Conservation (phyloP, 2,329 filamentous ascomycete genomes). For the Keithomyces neogunnii region DNA sequence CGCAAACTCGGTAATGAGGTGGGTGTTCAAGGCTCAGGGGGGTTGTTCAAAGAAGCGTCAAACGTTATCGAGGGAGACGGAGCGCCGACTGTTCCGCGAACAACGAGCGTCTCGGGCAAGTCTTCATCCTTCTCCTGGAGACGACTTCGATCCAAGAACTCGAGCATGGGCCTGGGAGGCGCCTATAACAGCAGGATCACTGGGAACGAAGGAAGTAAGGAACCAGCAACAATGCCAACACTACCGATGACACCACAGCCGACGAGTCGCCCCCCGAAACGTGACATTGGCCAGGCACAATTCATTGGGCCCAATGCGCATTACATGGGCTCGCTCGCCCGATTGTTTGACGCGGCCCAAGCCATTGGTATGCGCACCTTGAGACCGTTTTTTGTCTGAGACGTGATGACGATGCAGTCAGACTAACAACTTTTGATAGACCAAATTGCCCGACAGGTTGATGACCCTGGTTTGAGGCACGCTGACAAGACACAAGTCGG, state of each 20-base stretch:
- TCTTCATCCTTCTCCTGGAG: conserved; percentile 71
- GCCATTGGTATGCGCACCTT: conserved; percentile 62
- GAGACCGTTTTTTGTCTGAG: not conserved
- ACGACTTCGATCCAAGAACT: conserved; percentile 83
- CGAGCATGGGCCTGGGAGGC: conserved; percentile 50
- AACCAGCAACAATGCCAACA: conserved; percentile 52
- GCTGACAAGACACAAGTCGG: conserved; percentile 93
- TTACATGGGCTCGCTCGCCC: conserved; percentile 87
- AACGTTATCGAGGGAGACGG: conserved; percentile 37
- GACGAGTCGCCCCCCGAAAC: conserved; percentile 60
- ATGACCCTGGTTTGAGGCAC: conserved; percentile 85
- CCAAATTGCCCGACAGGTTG: conserved; percentile 91
- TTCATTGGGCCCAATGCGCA: conserved; percentile 79
- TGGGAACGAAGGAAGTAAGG: conserved; percentile 18
- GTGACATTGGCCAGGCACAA: conserved; percentile 58
- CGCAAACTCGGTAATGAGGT: conserved; percentile 93
- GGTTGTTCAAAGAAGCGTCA: conserved; percentile 65
- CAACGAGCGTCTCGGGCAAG: conserved; percentile 61
- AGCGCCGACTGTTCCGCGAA: conserved; percentile 37
- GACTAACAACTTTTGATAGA: conserved; percentile 42
- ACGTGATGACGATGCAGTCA: not conserved
- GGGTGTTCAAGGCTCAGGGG: conserved; percentile 65
- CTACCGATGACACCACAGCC: conserved; percentile 67
- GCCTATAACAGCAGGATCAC: conserved; percentile 31
- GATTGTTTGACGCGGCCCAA: conserved; percentile 88